Percentiles rank a stretch among this genome's conserved stretches.
Evolutionary conservation across 2,329 filamentous ascomycete genomes (phyloP).

Genomic region (Beauveria pseudobassiana): DNA sequence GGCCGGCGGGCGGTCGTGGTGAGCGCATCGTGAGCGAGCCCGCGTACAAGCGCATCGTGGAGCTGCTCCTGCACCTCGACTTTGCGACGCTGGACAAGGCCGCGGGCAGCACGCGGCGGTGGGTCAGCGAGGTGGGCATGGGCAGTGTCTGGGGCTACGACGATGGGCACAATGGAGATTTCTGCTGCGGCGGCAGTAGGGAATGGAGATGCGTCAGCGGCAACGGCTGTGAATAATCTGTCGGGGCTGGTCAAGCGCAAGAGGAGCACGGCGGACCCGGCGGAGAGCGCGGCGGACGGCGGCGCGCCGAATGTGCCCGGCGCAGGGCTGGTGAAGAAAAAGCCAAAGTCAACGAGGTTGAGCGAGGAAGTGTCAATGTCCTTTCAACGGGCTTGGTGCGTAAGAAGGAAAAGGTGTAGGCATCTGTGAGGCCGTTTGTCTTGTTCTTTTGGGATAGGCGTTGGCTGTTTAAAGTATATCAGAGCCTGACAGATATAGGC

Average conservation of each 20-base stretch:
- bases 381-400: not conserved
- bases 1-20: constrained; percentile 56
- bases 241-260: constrained; percentile 42
- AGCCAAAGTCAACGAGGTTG: constrained; percentile 34
- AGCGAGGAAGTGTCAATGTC: not conserved
- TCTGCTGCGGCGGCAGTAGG: constrained; percentile 13
- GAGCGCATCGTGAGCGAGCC: constrained; percentile 54
- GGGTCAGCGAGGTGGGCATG: constrained; percentile 59
- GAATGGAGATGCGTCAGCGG: constrained; percentile 13
- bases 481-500: too few relatives aligned
- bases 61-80: constrained; percentile 65
- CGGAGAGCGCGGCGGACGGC: constrained; percentile 10
- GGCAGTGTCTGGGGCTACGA: constrained; percentile 45
- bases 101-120: constrained; percentile 57
- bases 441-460: not conserved
- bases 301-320: constrained; percentile 37
- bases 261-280: constrained; percentile 22
- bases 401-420: constrained; percentile 3
- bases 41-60: constrained; percentile 59
- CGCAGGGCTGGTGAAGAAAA: constrained; percentile 44
- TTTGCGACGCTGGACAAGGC: constrained; percentile 61
- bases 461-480: not conserved
- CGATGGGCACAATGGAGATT: constrained; percentile 32
- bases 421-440: not conserved
- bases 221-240: constrained; percentile 34